Evolutionary conservation across 139 green algal genomes (phyloP).

Genomic region (Spirogloea muscicola): DNA sequence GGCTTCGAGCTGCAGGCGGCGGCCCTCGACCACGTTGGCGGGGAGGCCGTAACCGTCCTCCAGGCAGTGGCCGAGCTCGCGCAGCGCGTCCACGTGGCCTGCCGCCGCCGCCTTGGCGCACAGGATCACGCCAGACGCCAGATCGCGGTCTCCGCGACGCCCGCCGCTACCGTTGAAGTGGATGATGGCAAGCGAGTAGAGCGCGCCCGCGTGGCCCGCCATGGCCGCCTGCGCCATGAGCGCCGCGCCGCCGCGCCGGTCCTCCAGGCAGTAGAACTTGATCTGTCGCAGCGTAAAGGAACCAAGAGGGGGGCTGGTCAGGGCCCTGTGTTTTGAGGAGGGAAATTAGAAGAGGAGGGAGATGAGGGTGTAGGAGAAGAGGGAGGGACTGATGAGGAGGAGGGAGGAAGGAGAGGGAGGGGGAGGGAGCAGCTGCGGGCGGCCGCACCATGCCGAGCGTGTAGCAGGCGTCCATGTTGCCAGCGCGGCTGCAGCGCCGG

Average conservation of each 20-base stretch:
- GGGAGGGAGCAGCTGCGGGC: neutral
- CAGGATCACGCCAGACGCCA: constrained; percentile 15
- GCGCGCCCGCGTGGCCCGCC: constrained; percentile 12
- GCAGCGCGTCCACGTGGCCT: constrained; percentile 11
- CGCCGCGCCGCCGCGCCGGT: constrained; percentile 10
- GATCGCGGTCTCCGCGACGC: constrained; percentile 20
- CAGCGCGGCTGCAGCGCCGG: constrained; percentile 7
- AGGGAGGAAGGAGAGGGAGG: neutral
- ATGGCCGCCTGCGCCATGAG: constrained; percentile 37
- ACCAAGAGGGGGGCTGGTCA: neutral
- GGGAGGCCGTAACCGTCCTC: constrained; percentile 25
- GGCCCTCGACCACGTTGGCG: neutral
- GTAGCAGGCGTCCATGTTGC: constrained; percentile 37
- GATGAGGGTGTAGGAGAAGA: neutral
- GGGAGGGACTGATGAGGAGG: neutral
- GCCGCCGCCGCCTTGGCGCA: constrained; percentile 15
- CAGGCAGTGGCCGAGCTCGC: constrained; percentile 48
- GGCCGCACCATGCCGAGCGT: constrained; percentile 35
- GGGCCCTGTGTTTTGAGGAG: neutral
- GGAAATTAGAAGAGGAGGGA: neutral
- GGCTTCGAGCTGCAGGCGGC: constrained; percentile 11
- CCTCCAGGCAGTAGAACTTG: constrained; percentile 44
- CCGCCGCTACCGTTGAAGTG: constrained; percentile 51
- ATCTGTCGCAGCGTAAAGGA: constrained; percentile 5
- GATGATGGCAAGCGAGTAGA: constrained; percentile 46